Evolutionary conservation across 2,329 filamentous ascomycete genomes (phyloP), one percentile per base, ranked within the genome.

Genomic region (Stagonosporopsis vannaccii): DNA sequence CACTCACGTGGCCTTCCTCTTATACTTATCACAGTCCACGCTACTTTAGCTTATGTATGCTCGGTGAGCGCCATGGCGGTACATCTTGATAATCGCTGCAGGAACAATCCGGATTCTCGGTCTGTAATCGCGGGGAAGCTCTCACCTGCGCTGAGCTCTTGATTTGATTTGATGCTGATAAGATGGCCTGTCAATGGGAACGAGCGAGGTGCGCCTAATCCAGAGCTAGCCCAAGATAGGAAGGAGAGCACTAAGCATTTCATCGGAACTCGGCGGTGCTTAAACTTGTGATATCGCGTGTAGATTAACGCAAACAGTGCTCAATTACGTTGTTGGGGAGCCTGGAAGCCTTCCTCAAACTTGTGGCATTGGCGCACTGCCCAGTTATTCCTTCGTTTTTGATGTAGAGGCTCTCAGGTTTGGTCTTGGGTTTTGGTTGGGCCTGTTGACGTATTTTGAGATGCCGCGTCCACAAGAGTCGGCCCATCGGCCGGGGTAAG

Each of bases 161-260:
- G 19, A 47, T 42, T n/a, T 56, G 48, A 56, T 56, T 56, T 43
- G 47, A 39, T 39, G 42, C 25, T 47, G 53, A 56, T 51, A 56
- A 51, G 42, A 43, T 41, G 37, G 23, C 32, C n/a, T 19, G 36
- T 45, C 26, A 47, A 43, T 45, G 47, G 20, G 42, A 42, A 32
- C 50, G 35, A 22, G 26, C 25, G 19, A 42, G 26, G 17, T 32
- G 47, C 36, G 47, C 53, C 46, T 51, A 30, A 47, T 32, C 17
- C 13, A 8, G 22, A 7, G 37, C 53, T 56, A 56, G 47, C 13
- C 20, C 36, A 8, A 39, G 37, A 42, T 47, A 48, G 48, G 53
- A 51, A 51, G 53, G 53, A 46, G 47, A 36, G 41, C 42, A 47
- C 37, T 46, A 56, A 51, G 53, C 53, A 47, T 33, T 15, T 41